Percentiles rank a stretch among this genome's conserved stretches.
Evolutionary conservation across 2,329 filamentous ascomycete species (phyloP).

Genomic region (Coniochaeta prunicola): DNA sequence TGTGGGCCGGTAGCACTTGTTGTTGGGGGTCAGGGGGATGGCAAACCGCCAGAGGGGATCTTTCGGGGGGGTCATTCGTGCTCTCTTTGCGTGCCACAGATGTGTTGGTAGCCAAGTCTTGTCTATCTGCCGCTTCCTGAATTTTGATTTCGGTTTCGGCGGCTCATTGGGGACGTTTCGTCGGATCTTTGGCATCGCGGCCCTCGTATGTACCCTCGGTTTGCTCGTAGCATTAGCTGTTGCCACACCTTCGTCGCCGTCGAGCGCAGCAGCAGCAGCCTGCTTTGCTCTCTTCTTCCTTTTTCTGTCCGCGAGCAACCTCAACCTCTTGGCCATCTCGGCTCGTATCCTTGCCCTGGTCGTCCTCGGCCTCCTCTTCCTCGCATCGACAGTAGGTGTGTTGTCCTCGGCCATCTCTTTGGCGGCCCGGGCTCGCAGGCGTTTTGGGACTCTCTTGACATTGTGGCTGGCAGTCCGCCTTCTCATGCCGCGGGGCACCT

Average conservation of each 20-base stretch:
- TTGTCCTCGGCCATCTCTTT: slow-evolving; percentile 83
- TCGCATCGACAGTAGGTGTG: slow-evolving; percentile 68
- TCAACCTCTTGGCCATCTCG: slow-evolving; percentile 68
- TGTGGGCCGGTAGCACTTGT: slow-evolving; percentile 83
- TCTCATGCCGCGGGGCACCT: slow-evolving; percentile 77
- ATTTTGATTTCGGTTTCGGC: slow-evolving; percentile 52
- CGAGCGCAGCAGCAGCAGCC: slow-evolving; percentile 11
- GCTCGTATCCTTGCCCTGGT: slow-evolving; percentile 57
- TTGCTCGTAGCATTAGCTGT: neutral
- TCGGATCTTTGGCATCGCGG: slow-evolving; percentile 58
- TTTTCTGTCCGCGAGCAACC: slow-evolving; percentile 53
- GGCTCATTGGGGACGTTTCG: slow-evolving; percentile 61
- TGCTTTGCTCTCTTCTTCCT: slow-evolving; percentile 33
- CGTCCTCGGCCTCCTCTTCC: slow-evolving; percentile 53
- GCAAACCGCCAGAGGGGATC: slow-evolving; percentile 86
- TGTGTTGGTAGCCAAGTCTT: slow-evolving; percentile 97
- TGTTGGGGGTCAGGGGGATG: slow-evolving; percentile 74
- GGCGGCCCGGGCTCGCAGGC: slow-evolving; percentile 62
- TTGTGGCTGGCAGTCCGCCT: slow-evolving; percentile 92
- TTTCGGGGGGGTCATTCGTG: slow-evolving; percentile 74
- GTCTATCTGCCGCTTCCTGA: slow-evolving; percentile 74
- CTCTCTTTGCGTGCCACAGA: slow-evolving; percentile 86
- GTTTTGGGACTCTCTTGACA: slow-evolving; percentile 77
- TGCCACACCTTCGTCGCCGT: slow-evolving; percentile 5
- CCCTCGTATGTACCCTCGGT: slow-evolving; percentile 27